These are phyloP conservation scores for Metschnikowia shivogae DNA, from an alignment of 805 yeast genomes.

Conservation along the genomic window DNA sequence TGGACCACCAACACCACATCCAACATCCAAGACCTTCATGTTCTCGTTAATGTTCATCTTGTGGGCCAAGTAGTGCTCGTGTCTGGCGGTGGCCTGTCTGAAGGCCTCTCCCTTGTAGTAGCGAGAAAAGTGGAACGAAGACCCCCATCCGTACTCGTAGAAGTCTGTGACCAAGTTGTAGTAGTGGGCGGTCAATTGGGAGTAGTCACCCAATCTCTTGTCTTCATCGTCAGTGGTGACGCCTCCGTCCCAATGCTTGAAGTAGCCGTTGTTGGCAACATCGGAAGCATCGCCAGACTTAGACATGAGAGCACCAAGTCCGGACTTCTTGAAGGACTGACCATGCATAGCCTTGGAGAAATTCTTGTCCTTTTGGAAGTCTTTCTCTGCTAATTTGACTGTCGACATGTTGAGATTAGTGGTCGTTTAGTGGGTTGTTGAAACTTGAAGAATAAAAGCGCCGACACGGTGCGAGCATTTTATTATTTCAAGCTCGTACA, in stretches of 20 bases:
- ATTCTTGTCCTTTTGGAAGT: conserved; percentile 56
- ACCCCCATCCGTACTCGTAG: conserved; percentile 99
- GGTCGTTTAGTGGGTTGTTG: conserved; percentile 13
- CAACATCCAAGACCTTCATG: conserved; percentile 92
- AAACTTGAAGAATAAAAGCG: conserved; percentile 9
- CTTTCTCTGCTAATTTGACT: conserved; percentile 43
- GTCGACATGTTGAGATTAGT: conserved; percentile 13
- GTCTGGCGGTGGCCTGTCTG: conserved; percentile 92
- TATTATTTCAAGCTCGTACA: conserved; percentile 13
- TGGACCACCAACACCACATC: conserved; percentile 99
- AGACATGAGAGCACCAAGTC: conserved; percentile 69
- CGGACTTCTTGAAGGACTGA: conserved; percentile 59
- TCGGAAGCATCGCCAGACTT: conserved; percentile 70
- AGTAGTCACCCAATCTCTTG: conserved; percentile 76
- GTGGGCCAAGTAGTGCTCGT: conserved; percentile 90
- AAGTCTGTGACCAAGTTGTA: conserved; percentile 96
- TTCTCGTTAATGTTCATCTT: conserved; percentile 75
- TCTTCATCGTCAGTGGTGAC: conserved; percentile 68
- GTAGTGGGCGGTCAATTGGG: conserved; percentile 88
- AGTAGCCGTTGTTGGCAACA: conserved; percentile 83
- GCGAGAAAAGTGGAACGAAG: conserved; percentile 95
- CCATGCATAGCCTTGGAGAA: conserved; percentile 90
- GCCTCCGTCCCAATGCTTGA: conserved; percentile 97
- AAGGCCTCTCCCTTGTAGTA: conserved; percentile 92
- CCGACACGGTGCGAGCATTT: not conserved